Base-by-base conservation (phyloP, 169 alveolate species). In the Babesia sp. region DNA sequence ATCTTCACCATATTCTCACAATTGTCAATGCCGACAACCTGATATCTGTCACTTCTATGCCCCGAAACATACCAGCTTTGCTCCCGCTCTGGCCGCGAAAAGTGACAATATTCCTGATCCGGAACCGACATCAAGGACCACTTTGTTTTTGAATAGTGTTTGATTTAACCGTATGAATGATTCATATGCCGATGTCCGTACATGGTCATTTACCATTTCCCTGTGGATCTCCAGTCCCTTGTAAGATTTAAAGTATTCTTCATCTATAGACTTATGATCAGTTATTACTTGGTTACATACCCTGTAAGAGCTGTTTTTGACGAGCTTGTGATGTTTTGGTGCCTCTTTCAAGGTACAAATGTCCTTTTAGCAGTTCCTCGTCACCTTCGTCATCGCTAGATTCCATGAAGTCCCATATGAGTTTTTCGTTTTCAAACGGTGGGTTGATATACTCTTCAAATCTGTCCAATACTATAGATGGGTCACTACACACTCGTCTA, bases 81-180 rank as follows among this genome's bases (percentile, higher is more conserved):
- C 98, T 26, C 99, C 98, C 0, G 98, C 97, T 66, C 84, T 79
- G 31, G 99, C 97, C 36, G 99, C 98, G 84, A 97, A 96, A 59
- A 96, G 91, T 28, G 96, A 90, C 42, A 97, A 89, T 36, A 97
- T 96, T 12, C 99, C 99, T 1, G 99, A 95, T 18, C 99, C 99
- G 37, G 98, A 91, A 0, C 99, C 99, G 11, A 97, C 93, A 81
- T 97, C 99, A 22, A 97, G 80, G 0, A 97, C 99, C 12, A 93
- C 83, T 71, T 95, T 95, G 77, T 93, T 92, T 80, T 90, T 73
- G 85, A 95, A 95, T n/a, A 83, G 77, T 50, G 75, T 66, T 26
- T 68, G 61, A 68, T 82, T 82, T 42, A 88, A 67, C 66, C 89
- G 55, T 56, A 96, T 93, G 44, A 97, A 96, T 50, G 91, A 87